Conservation (phyloP, 805 yeast genomes). For the Schizosaccharomyces osmophilus region DNA sequence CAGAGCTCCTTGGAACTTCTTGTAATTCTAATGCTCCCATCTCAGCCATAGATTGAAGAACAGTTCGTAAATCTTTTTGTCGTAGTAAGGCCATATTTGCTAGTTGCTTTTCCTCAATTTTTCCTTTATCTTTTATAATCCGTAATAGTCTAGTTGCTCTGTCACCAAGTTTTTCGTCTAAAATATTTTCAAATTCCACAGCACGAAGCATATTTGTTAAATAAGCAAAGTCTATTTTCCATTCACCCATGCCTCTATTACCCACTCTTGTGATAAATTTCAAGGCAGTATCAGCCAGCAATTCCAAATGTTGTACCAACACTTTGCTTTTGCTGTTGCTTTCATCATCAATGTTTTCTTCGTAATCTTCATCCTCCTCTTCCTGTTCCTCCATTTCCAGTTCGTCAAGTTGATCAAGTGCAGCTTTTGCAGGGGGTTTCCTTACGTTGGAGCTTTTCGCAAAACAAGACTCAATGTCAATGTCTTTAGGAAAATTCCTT, state of each 20-base stretch:
- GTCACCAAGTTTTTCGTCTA: slow-evolving; percentile 16
- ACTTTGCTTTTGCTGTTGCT: slow-evolving; percentile 5
- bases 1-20: slow-evolving; percentile 79
- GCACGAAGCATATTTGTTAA: slow-evolving; percentile 12
- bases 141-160: slow-evolving; percentile 51
- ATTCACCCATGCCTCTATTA: slow-evolving; percentile 27
- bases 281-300: slow-evolving; percentile 28
- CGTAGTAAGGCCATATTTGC: slow-evolving; percentile 44
- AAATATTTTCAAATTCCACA: slow-evolving; percentile 15
- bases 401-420: not conserved
- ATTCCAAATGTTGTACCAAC: slow-evolving; percentile 41
- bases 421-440: not conserved
- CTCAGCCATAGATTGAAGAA: slow-evolving; percentile 38
- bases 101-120: slow-evolving; percentile 67
- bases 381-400: not conserved
- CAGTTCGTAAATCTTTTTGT: slow-evolving; percentile 51
- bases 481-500: not conserved
- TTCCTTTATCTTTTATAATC: slow-evolving; percentile 41
- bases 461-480: not conserved
- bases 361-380: slow-evolving; percentile 2
- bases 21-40: slow-evolving; percentile 64
- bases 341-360: not conserved
- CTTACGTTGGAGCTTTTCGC: not conserved
- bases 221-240: slow-evolving; percentile 17
- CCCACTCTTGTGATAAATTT: slow-evolving; percentile 35